Conservation (phyloP, 108 stramenopile genomes). For the Epipyxis sp. region DNA sequence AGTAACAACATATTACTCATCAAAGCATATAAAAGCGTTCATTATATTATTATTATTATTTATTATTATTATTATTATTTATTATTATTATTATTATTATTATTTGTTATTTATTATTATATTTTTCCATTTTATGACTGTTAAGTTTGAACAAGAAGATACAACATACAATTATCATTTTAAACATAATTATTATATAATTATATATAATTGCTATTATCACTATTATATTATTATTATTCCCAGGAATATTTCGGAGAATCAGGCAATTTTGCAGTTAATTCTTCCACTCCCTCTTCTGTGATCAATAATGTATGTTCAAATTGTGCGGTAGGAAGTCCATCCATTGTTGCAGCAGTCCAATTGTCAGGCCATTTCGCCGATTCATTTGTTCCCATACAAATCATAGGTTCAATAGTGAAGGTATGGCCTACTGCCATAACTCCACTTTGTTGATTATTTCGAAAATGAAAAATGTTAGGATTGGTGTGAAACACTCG, state of each 20-base stretch:
- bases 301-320: slow-evolving; percentile 85
- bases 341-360: slow-evolving; percentile 90
- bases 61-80: no score
- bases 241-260: slow-evolving; percentile 85
- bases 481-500: slow-evolving; percentile 85
- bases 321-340: slow-evolving; percentile 76
- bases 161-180: no score
- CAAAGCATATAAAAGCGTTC: no score
- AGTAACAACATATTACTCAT: no score
- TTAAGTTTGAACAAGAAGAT: no score
- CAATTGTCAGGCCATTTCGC: slow-evolving; percentile 94
- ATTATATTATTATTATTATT: no score
- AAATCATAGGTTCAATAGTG: slow-evolving; percentile 99
- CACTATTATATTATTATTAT: slow-evolving; percentile 42
- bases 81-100: no score
- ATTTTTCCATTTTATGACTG: no score
- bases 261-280: slow-evolving; percentile 72
- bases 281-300: slow-evolving; percentile 75
- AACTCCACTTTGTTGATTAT: slow-evolving; percentile 56
- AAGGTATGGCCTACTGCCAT: slow-evolving; percentile 93
- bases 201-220: no score
- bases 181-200: no score
- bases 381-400: slow-evolving; percentile 71
- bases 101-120: no score
- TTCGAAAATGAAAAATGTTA: slow-evolving; percentile 88